Conservation (phyloP, 2,329 filamentous ascomycete genomes). For the Botrytis pseudocinerea region DNA sequence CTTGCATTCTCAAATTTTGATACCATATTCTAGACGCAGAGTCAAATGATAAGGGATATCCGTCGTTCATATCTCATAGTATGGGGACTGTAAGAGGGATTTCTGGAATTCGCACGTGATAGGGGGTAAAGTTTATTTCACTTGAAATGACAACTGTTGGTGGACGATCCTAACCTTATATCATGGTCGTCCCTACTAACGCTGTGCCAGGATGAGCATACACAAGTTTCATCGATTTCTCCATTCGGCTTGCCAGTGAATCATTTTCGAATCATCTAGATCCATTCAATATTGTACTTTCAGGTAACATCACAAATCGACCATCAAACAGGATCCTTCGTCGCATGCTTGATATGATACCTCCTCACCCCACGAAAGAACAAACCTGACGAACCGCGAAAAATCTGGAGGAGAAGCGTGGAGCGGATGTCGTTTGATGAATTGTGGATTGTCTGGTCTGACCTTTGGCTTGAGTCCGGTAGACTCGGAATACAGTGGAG, state of each 20-base stretch:
- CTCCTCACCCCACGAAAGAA: not conserved
- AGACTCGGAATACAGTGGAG: conserved; percentile 6
- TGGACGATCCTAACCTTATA: not conserved
- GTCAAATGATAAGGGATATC: not conserved
- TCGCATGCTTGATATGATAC: not conserved
- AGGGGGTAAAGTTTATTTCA: conserved; percentile 9
- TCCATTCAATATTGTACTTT: not conserved
- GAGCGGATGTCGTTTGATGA: conserved; percentile 12
- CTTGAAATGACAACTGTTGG: not conserved
- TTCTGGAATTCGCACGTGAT: not conserved
- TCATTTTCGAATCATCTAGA: not conserved
- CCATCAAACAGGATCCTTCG: not conserved
- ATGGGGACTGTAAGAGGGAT: not conserved
- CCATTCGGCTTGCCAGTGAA: not conserved
- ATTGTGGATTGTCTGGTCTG: conserved; percentile 11
- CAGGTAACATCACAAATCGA: not conserved
- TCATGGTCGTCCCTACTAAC: not conserved
- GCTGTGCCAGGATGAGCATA: not conserved
- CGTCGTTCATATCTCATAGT: not conserved
- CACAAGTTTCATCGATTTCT: not conserved
- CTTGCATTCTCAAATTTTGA: not conserved
- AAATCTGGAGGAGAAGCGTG: conserved; percentile 6
- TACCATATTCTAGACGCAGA: not conserved
- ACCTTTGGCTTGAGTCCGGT: not conserved
- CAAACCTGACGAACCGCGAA: not conserved